These are phyloP conservation scores for Rhizomucor pusillus DNA, from an alignment of 371 early-diverging fungal genomes.

Conservation along the genomic window DNA sequence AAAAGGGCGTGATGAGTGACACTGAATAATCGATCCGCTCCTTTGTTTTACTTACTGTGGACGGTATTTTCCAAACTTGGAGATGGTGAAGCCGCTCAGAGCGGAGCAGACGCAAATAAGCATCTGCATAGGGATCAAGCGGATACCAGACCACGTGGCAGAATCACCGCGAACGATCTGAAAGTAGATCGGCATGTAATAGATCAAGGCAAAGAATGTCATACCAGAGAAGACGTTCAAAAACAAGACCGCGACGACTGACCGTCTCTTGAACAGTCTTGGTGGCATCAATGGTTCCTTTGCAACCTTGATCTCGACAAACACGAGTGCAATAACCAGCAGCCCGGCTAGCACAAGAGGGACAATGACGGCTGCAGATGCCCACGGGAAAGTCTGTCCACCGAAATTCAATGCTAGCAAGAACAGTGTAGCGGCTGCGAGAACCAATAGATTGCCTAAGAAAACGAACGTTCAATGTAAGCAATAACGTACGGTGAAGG, in stretches of 20 bases:
- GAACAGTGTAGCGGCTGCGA: conserved; percentile 34
- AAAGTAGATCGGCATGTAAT: conserved; percentile 73
- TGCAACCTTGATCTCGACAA: conserved; percentile 47
- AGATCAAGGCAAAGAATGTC: conserved; percentile 50
- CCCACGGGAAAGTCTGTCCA: conserved; percentile 54
- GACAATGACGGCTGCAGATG: conserved; percentile 53
- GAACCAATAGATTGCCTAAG: conserved; percentile 29
- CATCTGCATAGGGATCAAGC: conserved; percentile 50
- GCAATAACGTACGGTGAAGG: too few species aligned
- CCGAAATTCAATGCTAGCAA: conserved; percentile 44
- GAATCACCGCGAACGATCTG: conserved; percentile 59
- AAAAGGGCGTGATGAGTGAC: too few species aligned
- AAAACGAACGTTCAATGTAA: too few species aligned
- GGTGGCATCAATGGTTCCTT: conserved; percentile 56
- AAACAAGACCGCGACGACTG: conserved; percentile 37
- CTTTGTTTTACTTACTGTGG: conserved; percentile 15
- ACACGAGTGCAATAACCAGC: conserved; percentile 27
- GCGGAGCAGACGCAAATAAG: conserved; percentile 33
- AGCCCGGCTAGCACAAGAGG: conserved; percentile 50
- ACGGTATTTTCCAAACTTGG: conserved; percentile 43
- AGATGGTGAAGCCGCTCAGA: conserved; percentile 34
- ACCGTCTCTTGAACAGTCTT: conserved; percentile 45
- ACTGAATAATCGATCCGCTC: too few species aligned
- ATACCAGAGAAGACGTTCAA: conserved; percentile 54
- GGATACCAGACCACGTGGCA: conserved; percentile 57